A percentile compares a stretch with the other conserved stretches of the same genome.
These are phyloP conservation scores for Neoarthrinium moseri DNA, from an alignment of 2,329 filamentous ascomycete genomes.

Conservation along the genomic window DNA sequence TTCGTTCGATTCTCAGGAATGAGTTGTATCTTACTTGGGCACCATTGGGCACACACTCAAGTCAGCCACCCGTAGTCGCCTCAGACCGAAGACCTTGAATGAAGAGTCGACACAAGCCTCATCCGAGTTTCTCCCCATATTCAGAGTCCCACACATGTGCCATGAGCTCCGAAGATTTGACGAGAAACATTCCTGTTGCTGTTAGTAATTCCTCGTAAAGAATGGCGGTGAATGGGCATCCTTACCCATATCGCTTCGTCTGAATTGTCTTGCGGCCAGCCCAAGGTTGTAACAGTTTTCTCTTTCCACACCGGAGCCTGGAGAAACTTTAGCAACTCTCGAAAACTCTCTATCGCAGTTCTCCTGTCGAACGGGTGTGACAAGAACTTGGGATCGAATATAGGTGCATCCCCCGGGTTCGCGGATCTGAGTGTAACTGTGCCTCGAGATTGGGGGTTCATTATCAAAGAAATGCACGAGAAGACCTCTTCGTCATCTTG, in stretches of 20 bases:
- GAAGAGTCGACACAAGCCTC: slow-evolving; percentile 16
- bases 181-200: slow-evolving; percentile 22
- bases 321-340: slow-evolving; percentile 13
- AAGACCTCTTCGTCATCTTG: slow-evolving; percentile 15
- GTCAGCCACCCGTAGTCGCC: slow-evolving; percentile 16
- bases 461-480: slow-evolving; percentile 12
- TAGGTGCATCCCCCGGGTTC: slow-evolving; percentile 17
- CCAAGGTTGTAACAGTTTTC: slow-evolving; percentile 11
- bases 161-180: slow-evolving; percentile 15
- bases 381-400: slow-evolving; percentile 20
- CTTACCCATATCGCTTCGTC: slow-evolving; percentile 19
- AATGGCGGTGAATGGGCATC: too few species aligned
- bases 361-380: slow-evolving; percentile 18
- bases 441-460: slow-evolving; percentile 19
- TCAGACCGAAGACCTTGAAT: slow-evolving; percentile 15
- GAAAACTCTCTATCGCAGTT: slow-evolving; percentile 14
- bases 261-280: slow-evolving; percentile 13
- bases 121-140: slow-evolving; percentile 13
- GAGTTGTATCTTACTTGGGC: slow-evolving; percentile 31
- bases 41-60: slow-evolving; percentile 18
- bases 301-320: slow-evolving; percentile 13
- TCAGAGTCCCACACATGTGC: slow-evolving; percentile 18
- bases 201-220: slow-evolving; percentile 17
- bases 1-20: background rate
- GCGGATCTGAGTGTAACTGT: slow-evolving; percentile 18